A percentile compares a stretch with the other conserved stretches of the same genome.
These are phyloP conservation scores for Candida tropicalis DNA, from an alignment of 1,139 yeast species.

Conservation along the genomic window DNA sequence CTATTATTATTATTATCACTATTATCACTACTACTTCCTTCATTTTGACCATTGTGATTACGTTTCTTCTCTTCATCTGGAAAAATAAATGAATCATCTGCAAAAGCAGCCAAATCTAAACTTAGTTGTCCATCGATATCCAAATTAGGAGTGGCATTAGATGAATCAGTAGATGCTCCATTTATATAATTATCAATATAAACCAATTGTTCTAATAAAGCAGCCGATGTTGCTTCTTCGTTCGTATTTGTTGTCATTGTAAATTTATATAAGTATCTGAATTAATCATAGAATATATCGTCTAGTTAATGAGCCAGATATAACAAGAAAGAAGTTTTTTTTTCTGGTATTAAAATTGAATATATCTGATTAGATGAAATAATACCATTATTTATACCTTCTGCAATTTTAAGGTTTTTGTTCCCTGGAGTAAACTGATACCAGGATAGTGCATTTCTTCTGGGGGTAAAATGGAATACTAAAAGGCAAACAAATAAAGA, in stretches of 20 bases:
- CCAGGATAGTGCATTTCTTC: too few relatives aligned
- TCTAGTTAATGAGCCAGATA: too few relatives aligned
- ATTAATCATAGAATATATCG: too few relatives aligned
- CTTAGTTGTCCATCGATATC: conserved; percentile 69
- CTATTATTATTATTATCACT: conserved; percentile 2
- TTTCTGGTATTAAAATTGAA: too few relatives aligned
- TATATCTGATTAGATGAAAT: neutral
- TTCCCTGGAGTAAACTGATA: too few relatives aligned
- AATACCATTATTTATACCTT: conserved; percentile 1
- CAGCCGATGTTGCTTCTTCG: conserved; percentile 60
- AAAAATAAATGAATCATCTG: conserved; percentile 74
- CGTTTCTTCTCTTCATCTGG: conserved; percentile 76
- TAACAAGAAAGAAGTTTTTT: too few relatives aligned
- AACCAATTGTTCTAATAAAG: conserved; percentile 72
- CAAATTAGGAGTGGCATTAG: conserved; percentile 35
- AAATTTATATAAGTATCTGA: too few relatives aligned
- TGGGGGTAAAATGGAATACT: neutral
- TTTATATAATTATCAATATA: conserved; percentile 75
- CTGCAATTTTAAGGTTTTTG: neutral
- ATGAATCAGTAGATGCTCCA: conserved; percentile 22
- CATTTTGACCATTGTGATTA: conserved; percentile 21
- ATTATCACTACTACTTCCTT: conserved; percentile 8
- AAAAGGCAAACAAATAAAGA: neutral
- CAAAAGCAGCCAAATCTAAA: conserved; percentile 77
- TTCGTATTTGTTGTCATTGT: conserved; percentile 7